Percentiles rank a stretch among this genome's conserved stretches.
These are phyloP conservation scores for Leishmania guyanensis DNA, from an alignment of 208 protist species.

Conservation along the genomic window DNA sequence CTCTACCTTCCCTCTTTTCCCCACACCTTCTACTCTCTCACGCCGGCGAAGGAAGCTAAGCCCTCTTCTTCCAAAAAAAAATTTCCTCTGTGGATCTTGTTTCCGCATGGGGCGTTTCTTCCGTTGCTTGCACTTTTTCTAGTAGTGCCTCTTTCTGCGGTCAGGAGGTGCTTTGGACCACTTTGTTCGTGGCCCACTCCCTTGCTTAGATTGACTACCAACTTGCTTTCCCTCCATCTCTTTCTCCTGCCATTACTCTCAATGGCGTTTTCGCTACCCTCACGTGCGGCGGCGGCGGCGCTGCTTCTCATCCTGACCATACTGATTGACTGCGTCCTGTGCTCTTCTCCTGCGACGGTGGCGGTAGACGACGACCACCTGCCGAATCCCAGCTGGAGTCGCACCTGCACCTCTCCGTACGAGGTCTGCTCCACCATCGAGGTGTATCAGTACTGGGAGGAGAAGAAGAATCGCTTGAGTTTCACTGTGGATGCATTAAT, in stretches of 20 bases:
- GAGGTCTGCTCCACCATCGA: constrained; percentile 40
- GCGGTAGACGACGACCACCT: constrained; percentile 17
- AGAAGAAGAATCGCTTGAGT: constrained; percentile 29
- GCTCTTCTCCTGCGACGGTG: not conserved
- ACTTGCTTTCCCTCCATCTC: not conserved
- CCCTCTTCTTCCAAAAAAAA: not conserved
- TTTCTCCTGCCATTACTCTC: not conserved
- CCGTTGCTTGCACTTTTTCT: not conserved
- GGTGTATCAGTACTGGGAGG: constrained; percentile 40
- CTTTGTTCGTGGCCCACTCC: not conserved
- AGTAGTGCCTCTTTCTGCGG: not conserved
- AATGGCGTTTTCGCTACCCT: not conserved
- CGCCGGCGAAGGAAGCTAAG: not conserved
- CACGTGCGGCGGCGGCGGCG: not conserved
- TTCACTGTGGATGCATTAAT: constrained; percentile 35
- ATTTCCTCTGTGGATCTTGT: not conserved
- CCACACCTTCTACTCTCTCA: not conserved
- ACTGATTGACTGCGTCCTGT: not conserved
- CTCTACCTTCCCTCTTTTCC: not conserved
- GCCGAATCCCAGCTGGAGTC: constrained; percentile 36
- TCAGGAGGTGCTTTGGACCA: not conserved
- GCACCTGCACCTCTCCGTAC: constrained; percentile 31
- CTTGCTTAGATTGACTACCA: not conserved
- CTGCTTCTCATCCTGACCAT: not conserved
- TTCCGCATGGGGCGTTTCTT: not conserved